A percentile compares a stretch with the other conserved stretches of the same genome.
Evolutionary conservation across 2,329 filamentous ascomycete species (phyloP).

Genomic region (Fusarium dlaminii): DNA sequence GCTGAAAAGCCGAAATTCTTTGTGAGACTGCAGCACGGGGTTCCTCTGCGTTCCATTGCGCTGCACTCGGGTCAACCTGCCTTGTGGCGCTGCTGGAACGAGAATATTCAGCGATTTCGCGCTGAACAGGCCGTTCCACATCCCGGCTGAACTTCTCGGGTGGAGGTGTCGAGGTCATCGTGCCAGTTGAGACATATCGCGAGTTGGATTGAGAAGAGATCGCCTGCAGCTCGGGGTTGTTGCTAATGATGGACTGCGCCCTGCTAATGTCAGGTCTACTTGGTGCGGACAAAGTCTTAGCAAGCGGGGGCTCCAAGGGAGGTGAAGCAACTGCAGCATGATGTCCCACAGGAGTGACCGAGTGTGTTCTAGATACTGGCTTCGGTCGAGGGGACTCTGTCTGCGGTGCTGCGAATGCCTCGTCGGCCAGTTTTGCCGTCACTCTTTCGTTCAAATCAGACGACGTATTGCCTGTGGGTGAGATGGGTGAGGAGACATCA

Average conservation of each 20-base stretch:
- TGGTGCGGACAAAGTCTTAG: constrained; percentile 54
- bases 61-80: constrained; percentile 32
- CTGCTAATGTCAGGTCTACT: constrained; percentile 63
- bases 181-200: constrained; percentile 70
- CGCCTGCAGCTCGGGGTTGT: constrained; percentile 68
- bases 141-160: constrained; percentile 52
- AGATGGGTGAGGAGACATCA: constrained; percentile 62
- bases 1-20: constrained; percentile 42
- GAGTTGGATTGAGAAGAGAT: constrained; percentile 58
- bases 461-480: constrained; percentile 59
- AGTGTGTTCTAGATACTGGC: constrained; percentile 44
- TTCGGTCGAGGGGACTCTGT: constrained; percentile 28
- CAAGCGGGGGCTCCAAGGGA: constrained; percentile 43
- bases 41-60: constrained; percentile 32
- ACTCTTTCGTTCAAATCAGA: constrained; percentile 69
- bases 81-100: constrained; percentile 44
- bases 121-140: constrained; percentile 25
- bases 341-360: constrained; percentile 43
- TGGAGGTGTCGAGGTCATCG: constrained; percentile 75
- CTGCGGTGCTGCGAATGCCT: constrained; percentile 73
- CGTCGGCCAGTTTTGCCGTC: constrained; percentile 81
- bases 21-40: constrained; percentile 24
- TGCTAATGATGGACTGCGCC: constrained; percentile 71
- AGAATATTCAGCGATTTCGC: constrained; percentile 35
- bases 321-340: constrained; percentile 37